These are phyloP conservation scores for Lenzites betulinus DNA, from an alignment of 768 basidiomycete genomes.

Conservation along the genomic window DNA sequence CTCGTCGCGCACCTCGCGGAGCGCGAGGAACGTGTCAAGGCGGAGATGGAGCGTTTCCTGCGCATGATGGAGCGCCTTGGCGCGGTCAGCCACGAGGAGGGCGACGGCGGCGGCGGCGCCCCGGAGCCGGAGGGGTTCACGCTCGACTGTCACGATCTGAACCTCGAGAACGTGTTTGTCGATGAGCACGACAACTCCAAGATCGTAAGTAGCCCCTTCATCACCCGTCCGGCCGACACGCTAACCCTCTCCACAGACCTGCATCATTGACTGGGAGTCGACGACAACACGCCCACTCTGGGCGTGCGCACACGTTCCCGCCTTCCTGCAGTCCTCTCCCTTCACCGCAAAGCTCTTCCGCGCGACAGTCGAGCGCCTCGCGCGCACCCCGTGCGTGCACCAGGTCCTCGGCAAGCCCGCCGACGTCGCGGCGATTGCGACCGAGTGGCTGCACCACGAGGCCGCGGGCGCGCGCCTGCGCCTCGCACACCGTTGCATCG, in stretches of 20 bases:
- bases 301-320: constrained; percentile 81
- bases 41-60: constrained; percentile 76
- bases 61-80: constrained; percentile 62
- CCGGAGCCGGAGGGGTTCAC: constrained; percentile 70
- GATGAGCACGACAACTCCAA: constrained; percentile 64
- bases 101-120: constrained; percentile 26
- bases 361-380: constrained; percentile 56
- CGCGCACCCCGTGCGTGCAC: constrained; percentile 27
- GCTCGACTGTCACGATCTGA: constrained; percentile 84
- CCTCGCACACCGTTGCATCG: constrained; percentile 76
- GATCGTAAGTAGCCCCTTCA: constrained; percentile 55
- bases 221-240: constrained; percentile 6
- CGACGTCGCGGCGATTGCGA: constrained; percentile 49
- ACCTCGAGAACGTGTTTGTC: constrained; percentile 83
- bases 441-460: constrained; percentile 78
- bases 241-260: constrained; percentile 52
- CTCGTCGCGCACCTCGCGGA: constrained; percentile 67
- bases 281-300: constrained; percentile 86
- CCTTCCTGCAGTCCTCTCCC: constrained; percentile 76
- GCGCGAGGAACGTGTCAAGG: constrained; percentile 62
- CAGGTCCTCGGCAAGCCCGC: constrained; percentile 23
- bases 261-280: constrained; percentile 90
- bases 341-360: constrained; percentile 75
- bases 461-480: constrained; percentile 63
- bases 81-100: constrained; percentile 30